Base-by-base conservation (phyloP, 1,284 basidiomycete genomes). In the Tilletia walkeri region DNA sequence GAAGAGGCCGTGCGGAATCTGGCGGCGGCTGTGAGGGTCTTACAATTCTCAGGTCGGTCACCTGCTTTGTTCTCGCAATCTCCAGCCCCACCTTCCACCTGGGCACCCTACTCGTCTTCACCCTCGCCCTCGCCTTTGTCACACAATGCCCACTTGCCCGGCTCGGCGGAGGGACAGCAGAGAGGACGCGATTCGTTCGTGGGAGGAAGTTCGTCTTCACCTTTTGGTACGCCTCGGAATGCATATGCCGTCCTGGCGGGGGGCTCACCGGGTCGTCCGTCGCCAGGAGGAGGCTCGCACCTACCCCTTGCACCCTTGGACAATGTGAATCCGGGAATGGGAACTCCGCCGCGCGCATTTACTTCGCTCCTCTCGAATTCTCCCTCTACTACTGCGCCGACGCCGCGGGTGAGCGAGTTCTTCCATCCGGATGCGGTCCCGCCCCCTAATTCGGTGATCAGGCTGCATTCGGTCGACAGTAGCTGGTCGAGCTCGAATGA, bases 41-140 rank as follows among this genome's bases (percentile, higher is more conserved):
- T 63, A 3, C 59, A 63, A 36, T 63, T 38, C 36, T 63, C 59
- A 12, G 59, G 59, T 41, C 59, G 59, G 7, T 63, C 59, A 36
- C 59, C 59, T 3, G 30, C 50, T 34, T 38, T 20, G 2, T 54
- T 61, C 12, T 69, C 68, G 59, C 18, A 38, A 18, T 30, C 24
- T 30, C 24, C 24, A 30, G 61, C 41, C 6, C 74, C 73, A 41
- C 74, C 72, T 41, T 75, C 78, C 20, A 77, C 77, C 70, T 73
- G 75, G 14, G 75, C 59, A 36, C 34, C 12, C 34, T 41, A 34
- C 4, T 63, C 36, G 59, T 10, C 34, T 2, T 18, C 59, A 16
- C 16, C 59, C 16, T 10, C 34, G 1, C 38, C 30, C 34, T 63
- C 59, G 50, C 50, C 50, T 3, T 6, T 18, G 50, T 53, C 50